Base-by-base conservation (phyloP, 2,329 filamentous ascomycete genomes). In the Colletotrichum liriopes region DNA sequence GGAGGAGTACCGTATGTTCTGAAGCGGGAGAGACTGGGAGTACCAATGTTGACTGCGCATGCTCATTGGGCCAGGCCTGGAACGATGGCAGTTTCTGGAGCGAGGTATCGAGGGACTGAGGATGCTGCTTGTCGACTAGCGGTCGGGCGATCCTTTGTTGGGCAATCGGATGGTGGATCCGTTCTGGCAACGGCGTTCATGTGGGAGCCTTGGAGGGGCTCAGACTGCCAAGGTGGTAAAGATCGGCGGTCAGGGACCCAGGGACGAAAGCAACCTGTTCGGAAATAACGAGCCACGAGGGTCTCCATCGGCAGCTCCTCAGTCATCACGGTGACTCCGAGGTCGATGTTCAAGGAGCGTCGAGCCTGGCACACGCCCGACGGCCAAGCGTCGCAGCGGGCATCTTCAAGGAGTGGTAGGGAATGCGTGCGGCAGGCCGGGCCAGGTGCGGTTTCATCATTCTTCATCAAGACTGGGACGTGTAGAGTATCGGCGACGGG, bases 271-370 rank as follows among this genome's bases (percentile, higher is more conserved):
- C 69, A 56, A 39, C 39, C 62, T 11, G 55, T 49, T 32, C 67
- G 71, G 66, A 71, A 66, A 73, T 71, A 71, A 71, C 43, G 41
- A 66, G 26, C 67, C 65, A 72, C 49, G 67, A 41, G 47, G 23
- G 45, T 47, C 35, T 26, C 67, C 71, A 66, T 73, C 41, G 39
- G n/a, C 39, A 61, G 60, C 54, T 73, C 66, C 71, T 72, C 69
- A 58, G 52, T 72, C 69, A 72, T 72, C 61, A 73, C 71, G 71
- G 71, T 73, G 71, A 73, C 71, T 70, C 71, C 71, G 71, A 73
- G 60, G 37, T 47, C 45, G 59, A 64, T 69, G 45, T 51, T 32
- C 6, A 32, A 32, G 29, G 29, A 32, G 29, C 29, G 29, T 32
- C 29, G 29, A 32, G 29, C 4, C 6, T 32, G 29, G 29, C 29